phyloP scores from a whole-genome alignment of 305 asterid genomes.

The Striga hermonthica region DNA sequence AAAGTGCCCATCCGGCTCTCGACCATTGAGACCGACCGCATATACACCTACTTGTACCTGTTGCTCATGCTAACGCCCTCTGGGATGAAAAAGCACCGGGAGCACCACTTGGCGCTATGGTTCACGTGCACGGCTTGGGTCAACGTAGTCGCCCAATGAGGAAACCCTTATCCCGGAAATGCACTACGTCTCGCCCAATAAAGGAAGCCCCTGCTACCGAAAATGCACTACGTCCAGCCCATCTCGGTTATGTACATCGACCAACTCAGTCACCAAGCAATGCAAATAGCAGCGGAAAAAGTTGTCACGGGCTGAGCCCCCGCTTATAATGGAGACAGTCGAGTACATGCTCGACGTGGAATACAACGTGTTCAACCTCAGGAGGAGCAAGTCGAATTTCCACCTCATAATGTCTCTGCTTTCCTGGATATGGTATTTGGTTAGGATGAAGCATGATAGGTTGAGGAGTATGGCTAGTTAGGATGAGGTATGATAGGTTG shows the following conservation, averaged over 20 bases:
- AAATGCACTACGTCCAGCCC: too few species aligned
- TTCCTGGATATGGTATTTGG: constrained; percentile 58
- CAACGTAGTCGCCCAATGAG: constrained; percentile 75
- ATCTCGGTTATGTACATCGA: constrained; percentile 82
- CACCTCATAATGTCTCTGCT: constrained; percentile 73
- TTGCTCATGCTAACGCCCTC: constrained; percentile 65
- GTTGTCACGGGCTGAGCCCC: constrained; percentile 81
- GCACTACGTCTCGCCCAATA: constrained; percentile 84
- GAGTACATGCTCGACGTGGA: constrained; percentile 95
- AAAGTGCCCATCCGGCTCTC: constrained; percentile 87
- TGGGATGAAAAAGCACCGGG: constrained; percentile 83
- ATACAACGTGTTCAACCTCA: constrained; percentile 74
- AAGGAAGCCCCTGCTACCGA: too few species aligned
- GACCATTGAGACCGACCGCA: constrained; percentile 65
- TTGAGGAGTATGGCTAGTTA: too few species aligned
- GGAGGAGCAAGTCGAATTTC: constrained; percentile 95
- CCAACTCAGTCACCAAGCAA: constrained; percentile 92
- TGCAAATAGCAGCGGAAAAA: constrained; percentile 66
- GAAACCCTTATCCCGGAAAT: constrained; percentile 90
- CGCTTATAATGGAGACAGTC: constrained; percentile 72
- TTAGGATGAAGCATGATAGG: too few species aligned
- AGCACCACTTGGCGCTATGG: constrained; percentile 78
- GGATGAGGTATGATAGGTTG: too few species aligned
- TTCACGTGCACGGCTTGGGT: constrained; percentile 93
- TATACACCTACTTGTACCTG: constrained; percentile 80